Evolutionary conservation across 2,329 filamentous ascomycete genomes (phyloP), one percentile per base, ranked within the genome.

Genomic region (Fusarium sp.): DNA sequence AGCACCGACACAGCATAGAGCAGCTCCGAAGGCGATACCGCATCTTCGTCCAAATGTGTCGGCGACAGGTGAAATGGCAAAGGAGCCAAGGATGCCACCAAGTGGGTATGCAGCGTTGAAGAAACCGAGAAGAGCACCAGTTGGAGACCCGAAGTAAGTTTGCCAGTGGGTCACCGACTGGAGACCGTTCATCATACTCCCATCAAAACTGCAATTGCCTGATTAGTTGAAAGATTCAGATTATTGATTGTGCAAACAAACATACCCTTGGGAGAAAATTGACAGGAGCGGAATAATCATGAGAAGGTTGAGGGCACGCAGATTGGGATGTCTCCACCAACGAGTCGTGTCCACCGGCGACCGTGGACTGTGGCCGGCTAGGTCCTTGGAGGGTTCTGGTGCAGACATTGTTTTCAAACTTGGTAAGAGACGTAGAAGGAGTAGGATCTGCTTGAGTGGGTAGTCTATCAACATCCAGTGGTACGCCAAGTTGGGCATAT

Each of bases 161-260:
- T 54, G 55, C 55, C 55, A 57, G 1, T 53, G 46, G 9, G 7
- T 11, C 6, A 57, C 55, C 0, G 55, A 57, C 55, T 57, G 32
- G 1, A 57, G 32, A 32, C 55, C 55, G 30, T 57, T 57, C 55
- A 57, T 57, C 55, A 57, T 57, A 6, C 55, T 57, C 5, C 55
- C 55, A 20, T 53, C 55, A 2, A 57, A 57, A 4, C 46, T 48
- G 7, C 2, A 16, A 22, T 22, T 4, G 6, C 6, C 4, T 30
- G 10, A n/a, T 30, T 9, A 45, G 20, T 10, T 7, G 6, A 24
- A 9, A 4, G 4, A 16, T 14, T 47, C 20, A 27, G 4, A 16
- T 5, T 9, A 1, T 13, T 8, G 7, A 3, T 2, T 30, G n/a
- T 8, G 30, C 18, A 11, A 0, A 34, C 32, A 10, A 9, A 48